phyloP scores from a whole-genome alignment of 345 rosid genomes.

The Boechera stricta region DNA sequence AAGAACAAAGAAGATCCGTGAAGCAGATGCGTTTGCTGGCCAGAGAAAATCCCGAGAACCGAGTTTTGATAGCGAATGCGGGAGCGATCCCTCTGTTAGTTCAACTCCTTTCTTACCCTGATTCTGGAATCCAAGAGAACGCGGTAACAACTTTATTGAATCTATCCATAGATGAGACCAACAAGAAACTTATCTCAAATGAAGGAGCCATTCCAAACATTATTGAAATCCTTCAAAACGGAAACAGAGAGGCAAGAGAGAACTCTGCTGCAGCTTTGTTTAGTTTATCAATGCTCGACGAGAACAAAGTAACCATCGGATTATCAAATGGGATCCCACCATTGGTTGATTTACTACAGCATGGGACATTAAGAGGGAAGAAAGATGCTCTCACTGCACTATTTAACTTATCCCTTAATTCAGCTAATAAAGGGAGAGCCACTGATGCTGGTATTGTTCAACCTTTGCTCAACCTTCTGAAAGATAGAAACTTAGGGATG shows the following conservation, averaged over 20 bases:
- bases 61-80: conserved; percentile 56
- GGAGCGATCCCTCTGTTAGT: conserved; percentile 67
- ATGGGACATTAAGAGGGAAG: conserved; percentile 80
- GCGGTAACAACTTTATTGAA: conserved; percentile 77
- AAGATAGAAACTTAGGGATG: conserved; percentile 64
- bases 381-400: conserved; percentile 82
- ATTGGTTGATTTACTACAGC: conserved; percentile 58
- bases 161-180: conserved; percentile 70
- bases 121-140: conserved; percentile 67
- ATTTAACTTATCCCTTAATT: conserved; percentile 72
- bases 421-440: conserved; percentile 69
- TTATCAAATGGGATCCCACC: conserved; percentile 69
- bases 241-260: conserved; percentile 70
- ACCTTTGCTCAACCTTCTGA: conserved; percentile 57
- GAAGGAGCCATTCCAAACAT: conserved; percentile 69
- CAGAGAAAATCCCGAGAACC: conserved; percentile 65
- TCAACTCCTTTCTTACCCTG: conserved; percentile 65
- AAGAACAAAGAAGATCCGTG: conserved; percentile 67
- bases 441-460: conserved; percentile 70
- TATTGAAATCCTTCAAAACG: conserved; percentile 59
- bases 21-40: conserved; percentile 69
- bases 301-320: conserved; percentile 71
- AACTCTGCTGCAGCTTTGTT: conserved; percentile 85
- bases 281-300: conserved; percentile 84
- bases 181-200: conserved; percentile 61